Evolutionary conservation across 2,329 filamentous ascomycete species (phyloP), one percentile per base, ranked within the genome.

Genomic region (Saccharata proteae): DNA sequence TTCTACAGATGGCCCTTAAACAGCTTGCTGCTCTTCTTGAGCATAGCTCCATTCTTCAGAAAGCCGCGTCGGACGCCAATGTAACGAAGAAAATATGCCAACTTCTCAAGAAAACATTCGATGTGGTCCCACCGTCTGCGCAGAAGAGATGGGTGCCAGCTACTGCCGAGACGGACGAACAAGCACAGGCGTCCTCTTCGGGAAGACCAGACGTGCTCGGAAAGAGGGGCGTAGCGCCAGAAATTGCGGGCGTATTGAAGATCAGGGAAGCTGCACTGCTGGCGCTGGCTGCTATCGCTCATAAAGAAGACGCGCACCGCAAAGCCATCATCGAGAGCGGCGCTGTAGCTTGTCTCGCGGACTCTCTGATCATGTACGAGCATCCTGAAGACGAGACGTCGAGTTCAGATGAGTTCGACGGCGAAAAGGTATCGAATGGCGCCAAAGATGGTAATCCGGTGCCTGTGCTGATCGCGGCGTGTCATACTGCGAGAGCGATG

Each of bases 251-350:
- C 52, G 74, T 77, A 15, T 76, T 86, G 54, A 77, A 69, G 43
- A 70, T 85, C 41, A 74, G 90, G 32, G 80, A 88, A 53, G 77
- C 72, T 29, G 71, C 77, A 2, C 59, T 96, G 12, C 77, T 77
- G 46, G 85, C 84, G 2, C 61, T 96, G 34, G 81, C 81, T n/a
- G 79, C 84, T 3, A 63, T 96, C 30, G 74, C 81, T 2, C 74
- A 81, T 3, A 78, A 79, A 43, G 84, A 85, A 45, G 85, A 96
- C 43, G 74, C 80, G 15, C 83, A 88, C 47, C 71, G 86, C 25
- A 93, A 92, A 48, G 68, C 71, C 0, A 71, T 96, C 27, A 80
- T 90, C 31, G 78, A 86, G 15, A 74, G 82, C 43, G 83, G 85
- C n/a, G 71, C 81, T 29, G 67, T 93, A 26, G 69, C 75, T 1